Evolutionary conservation across 495 filamentous ascomycete species (phyloP), one percentile per base, ranked within the genome.

Genomic region (Aspergillus diversus): DNA sequence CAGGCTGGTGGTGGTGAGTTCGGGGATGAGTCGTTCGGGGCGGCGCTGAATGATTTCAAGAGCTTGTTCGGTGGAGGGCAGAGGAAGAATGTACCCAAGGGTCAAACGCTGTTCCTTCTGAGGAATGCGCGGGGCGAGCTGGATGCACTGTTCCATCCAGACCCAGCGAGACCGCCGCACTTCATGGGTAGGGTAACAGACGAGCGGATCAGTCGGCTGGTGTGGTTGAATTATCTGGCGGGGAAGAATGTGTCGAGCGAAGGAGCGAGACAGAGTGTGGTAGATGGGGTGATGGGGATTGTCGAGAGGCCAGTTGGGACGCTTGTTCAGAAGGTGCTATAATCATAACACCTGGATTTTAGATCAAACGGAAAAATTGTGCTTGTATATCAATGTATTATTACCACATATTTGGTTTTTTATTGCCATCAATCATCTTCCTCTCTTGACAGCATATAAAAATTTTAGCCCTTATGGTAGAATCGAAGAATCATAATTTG

Each of bases 211-310:
- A 88, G 87, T 57, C 84, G 91, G 58, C 79, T 92, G 60, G 79
- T 98, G 17, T 98, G 94, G 95, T 76, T 97, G 72, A 89, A 90
- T 60, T 99, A 97, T 76, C 75, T 99, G 39, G 92, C 86, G 17
- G 96, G 93, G 7, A 90, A 89, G 75, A 91, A 86, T 60, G 92
- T 97, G 9, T 91, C 92, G 5, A 96, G 91, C 69, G 92, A 96
- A 66, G 83, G 83, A 6, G 90, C 92, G 33, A 83, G 95, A 63
- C 81, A 85, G 79, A 93, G 84, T 58, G 87, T 99, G 59, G 90
- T 97, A 5, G 89, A 97, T 43, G 95, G 95, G 0, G 80, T 96
- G 55, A 88, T 97, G 84, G 87, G 85, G 59, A 86, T 97, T 77
- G 93, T 94, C 15, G 92, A 93, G 78, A 76, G 95, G 66, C 95